These are phyloP conservation scores for Candolleomyces aberdarensis DNA, from an alignment of 768 basidiomycete genomes.

Conservation along the genomic window DNA sequence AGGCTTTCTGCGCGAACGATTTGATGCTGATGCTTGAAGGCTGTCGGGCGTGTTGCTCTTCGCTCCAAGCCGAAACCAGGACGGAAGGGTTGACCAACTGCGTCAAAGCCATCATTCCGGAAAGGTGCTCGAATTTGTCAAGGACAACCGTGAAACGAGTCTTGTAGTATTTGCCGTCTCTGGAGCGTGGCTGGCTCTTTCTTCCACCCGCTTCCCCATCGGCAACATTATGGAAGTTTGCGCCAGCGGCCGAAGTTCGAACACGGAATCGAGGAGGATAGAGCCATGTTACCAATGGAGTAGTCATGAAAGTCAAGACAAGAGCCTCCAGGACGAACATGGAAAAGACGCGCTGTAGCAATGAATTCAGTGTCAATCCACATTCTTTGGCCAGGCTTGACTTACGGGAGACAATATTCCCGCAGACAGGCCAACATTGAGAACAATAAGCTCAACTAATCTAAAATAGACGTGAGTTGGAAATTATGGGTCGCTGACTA, in stretches of 20 bases:
- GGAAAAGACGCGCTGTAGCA: conserved; percentile 45
- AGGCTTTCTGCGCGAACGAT: not conserved
- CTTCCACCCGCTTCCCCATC: no score
- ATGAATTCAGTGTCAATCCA: no score
- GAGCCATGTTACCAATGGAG: conserved; percentile 74
- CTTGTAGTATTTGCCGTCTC: no score
- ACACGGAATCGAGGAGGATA: conserved; percentile 65
- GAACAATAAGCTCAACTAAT: conserved; percentile 84
- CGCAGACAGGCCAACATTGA: conserved; percentile 81
- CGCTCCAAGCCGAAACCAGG: conserved; percentile 29
- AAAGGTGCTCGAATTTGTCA: conserved; percentile 77
- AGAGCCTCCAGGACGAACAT: conserved; percentile 86
- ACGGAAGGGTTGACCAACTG: conserved; percentile 40
- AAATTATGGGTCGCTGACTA: not conserved
- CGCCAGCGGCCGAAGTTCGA: no score
- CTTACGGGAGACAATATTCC: conserved; percentile 38
- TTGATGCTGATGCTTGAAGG: conserved; percentile 5
- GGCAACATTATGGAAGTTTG: no score
- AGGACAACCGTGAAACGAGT: conserved; percentile 63
- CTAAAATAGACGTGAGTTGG: conserved; percentile 24
- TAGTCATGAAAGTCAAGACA: conserved; percentile 79
- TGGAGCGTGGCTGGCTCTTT: no score
- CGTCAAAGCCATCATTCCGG: conserved; percentile 77
- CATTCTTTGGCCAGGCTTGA: no score
- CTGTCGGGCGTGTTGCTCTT: conserved; percentile 10